Evolutionary conservation across 768 basidiomycete genomes (phyloP), one percentile per base, ranked within the genome.

Genomic region (Naematelia encephala): DNA sequence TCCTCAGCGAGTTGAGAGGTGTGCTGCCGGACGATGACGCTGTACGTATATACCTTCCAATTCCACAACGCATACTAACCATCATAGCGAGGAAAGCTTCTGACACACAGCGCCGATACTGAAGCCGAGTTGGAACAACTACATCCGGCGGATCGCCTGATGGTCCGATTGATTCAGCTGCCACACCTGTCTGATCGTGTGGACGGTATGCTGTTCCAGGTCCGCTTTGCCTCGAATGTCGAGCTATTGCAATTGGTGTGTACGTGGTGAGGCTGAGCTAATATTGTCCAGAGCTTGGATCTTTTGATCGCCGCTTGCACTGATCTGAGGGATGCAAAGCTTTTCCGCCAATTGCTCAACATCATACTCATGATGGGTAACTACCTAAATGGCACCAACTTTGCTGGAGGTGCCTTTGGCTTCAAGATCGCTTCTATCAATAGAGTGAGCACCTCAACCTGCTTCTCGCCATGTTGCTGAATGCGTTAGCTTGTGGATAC

Each of bases 351-450:
- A 73, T 79, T 98, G 27, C 83, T 97, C 52, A 91, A 87, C 87
- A 83, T 99, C 43, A 96, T 98, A 64, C 85, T 99, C 13, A 82
- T 93, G 67, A 85, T 99, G 66, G 94, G 94, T 44, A 99, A 99
- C 76, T 99, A 91, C 77, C 92, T 98, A 87, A 99, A 99, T 73
- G 91, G 92, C 4, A 88, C 91, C 54, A 91, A 93, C 54, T 83
- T 91, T 68, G 96, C 94, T 76, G 94, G 94, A 56, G 93, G 93
- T 28, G 96, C 96, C 0, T 94, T 90, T 68, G 94, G 94, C 59
- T 99, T 99, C 84, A 86, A 89, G 69, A 85, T 98, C 53, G 91
- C 90, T 79, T 94, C 92, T 77, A 93, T 99, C 78, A 98, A 99
- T 80, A 92, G 92, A 83, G 91, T 87, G 69, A 62, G 79, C 62